phyloP scores from a whole-genome alignment of 352 stramenopile species.

The Phytopythium aichiense region DNA sequence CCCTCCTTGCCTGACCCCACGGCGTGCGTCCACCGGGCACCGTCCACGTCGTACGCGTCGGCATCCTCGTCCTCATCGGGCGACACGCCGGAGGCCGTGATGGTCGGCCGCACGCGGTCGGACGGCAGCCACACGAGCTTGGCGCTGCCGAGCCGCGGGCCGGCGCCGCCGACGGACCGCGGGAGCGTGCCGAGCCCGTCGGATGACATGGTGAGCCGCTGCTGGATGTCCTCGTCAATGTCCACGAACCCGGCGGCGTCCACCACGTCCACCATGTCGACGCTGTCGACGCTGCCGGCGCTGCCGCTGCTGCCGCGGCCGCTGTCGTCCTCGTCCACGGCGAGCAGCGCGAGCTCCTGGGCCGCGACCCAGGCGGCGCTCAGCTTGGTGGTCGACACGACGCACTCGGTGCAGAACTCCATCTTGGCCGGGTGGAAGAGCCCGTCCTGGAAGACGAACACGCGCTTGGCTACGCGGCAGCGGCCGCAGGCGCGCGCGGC shows the following conservation, averaged over 20 bases:
- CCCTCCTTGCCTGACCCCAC: neutral
- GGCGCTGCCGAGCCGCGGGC: constrained; percentile 9
- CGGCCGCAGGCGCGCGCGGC: constrained; percentile 26
- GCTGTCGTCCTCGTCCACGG: constrained; percentile 4
- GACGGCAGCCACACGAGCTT: constrained; percentile 8
- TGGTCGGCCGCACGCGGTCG: constrained; percentile 3
- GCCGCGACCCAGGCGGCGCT: constrained; percentile 49
- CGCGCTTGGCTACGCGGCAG: constrained; percentile 34
- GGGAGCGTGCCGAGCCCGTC: constrained; percentile 8
- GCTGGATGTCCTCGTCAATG: constrained; percentile 24
- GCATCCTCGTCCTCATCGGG: neutral
- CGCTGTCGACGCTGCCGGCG: neutral
- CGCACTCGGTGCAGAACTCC: constrained; percentile 57
- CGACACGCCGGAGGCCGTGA: neutral
- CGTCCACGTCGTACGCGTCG: neutral
- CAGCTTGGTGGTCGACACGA: constrained; percentile 34
- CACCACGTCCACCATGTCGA: constrained; percentile 2
- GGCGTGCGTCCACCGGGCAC: neutral
- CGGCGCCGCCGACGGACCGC: constrained; percentile 4
- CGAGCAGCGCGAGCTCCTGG: constrained; percentile 34
- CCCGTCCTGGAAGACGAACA: constrained; percentile 22
- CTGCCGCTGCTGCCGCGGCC: neutral
- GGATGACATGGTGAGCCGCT: constrained; percentile 31
- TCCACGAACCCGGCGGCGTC: neutral
- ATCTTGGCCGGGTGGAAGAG: constrained; percentile 63